These are phyloP conservation scores for Lepidium campestre DNA, from an alignment of 441 rosid species.

Conservation along the genomic window DNA sequence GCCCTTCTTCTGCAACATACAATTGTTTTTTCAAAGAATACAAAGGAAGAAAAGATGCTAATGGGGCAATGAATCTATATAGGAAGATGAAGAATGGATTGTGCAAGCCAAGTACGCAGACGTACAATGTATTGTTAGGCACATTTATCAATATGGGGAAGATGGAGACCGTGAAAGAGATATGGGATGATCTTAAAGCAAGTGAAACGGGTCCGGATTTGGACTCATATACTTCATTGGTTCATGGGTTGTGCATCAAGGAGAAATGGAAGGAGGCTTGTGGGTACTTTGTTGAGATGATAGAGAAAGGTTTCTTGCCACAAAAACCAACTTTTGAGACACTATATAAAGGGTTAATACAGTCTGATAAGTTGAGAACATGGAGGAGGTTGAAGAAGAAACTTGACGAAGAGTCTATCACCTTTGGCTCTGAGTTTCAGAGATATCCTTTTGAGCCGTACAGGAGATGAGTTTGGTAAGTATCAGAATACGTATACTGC, in stretches of 20 bases:
- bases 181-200: constrained; percentile 68
- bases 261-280: constrained; percentile 80
- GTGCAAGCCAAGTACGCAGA: constrained; percentile 44
- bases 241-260: constrained; percentile 67
- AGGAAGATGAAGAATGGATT: constrained; percentile 52
- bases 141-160: constrained; percentile 53
- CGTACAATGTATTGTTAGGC: constrained; percentile 60
- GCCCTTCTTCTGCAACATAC: constrained; percentile 60
- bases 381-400: constrained; percentile 93
- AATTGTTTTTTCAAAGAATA: constrained; percentile 91
- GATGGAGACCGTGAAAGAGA: constrained; percentile 50
- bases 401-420: constrained; percentile 73
- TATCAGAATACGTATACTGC: too few relatives aligned
- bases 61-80: constrained; percentile 62
- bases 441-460: constrained; percentile 68
- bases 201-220: constrained; percentile 67
- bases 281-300: constrained; percentile 81
- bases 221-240: constrained; percentile 71
- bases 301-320: constrained; percentile 83
- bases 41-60: constrained; percentile 67
- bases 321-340: constrained; percentile 81
- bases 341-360: constrained; percentile 71
- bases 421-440: constrained; percentile 71
- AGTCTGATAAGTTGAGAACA: constrained; percentile 78
- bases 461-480: constrained; percentile 40